A percentile compares a stretch with the other conserved stretches of the same genome.
These are phyloP conservation scores for Penicillium sp. DNA, from an alignment of 2,329 filamentous ascomycete species.

Conservation along the genomic window DNA sequence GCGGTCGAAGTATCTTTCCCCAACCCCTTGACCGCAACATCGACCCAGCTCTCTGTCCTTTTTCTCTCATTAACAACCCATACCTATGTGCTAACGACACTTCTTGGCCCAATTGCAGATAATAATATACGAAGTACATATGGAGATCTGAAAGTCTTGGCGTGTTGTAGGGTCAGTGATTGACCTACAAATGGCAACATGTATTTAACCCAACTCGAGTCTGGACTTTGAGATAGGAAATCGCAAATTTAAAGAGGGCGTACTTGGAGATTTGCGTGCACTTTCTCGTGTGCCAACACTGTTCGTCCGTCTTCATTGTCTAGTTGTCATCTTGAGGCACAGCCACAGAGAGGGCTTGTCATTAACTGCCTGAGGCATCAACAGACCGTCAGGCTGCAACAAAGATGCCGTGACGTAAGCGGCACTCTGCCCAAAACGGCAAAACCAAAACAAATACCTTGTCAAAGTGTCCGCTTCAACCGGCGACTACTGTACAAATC, in stretches of 20 bases:
- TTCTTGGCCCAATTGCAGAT: background rate
- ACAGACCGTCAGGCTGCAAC: background rate
- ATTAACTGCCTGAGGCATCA: conserved; percentile 15
- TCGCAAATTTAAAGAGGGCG: background rate
- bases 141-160: background rate
- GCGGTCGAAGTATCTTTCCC: conserved; percentile 16
- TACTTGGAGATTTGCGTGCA: background rate
- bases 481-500: background rate
- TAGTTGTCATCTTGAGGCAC: background rate
- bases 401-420: conserved; percentile 7
- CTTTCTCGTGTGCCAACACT: background rate
- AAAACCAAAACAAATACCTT: conserved; percentile 38
- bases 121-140: no score
- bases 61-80: background rate
- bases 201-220: background rate
- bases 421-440: conserved; percentile 19
- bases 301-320: background rate
- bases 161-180: background rate
- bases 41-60: conserved; percentile 2
- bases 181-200: background rate
- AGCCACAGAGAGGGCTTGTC: background rate
- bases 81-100: background rate
- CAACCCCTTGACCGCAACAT: conserved; percentile 31
- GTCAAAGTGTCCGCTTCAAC: background rate
- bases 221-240: background rate